Conservation (phyloP, 441 rosid genomes). For the Populus hybrid region DNA sequence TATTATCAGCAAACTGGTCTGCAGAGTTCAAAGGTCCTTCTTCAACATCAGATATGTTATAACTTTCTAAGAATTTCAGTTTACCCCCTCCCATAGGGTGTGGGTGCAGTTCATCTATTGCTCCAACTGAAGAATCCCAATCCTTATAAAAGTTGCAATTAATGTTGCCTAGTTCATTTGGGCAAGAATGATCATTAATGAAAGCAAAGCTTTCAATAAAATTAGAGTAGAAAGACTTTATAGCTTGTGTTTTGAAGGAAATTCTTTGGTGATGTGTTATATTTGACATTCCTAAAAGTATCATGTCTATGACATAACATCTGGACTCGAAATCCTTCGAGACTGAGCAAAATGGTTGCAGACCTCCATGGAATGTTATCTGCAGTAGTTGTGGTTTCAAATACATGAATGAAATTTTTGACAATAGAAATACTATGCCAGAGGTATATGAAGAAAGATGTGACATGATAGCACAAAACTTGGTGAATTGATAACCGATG, state of each 20-base stretch:
- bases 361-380: too few species aligned
- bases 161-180: conserved; percentile 30
- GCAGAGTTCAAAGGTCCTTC: conserved; percentile 30
- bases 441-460: too few species aligned
- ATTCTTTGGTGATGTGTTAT: too few species aligned
- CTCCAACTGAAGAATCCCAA: conserved; percentile 37
- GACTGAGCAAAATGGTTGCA: too few species aligned
- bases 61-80: conserved; percentile 44
- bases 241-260: too few species aligned
- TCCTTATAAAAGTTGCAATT: conserved; percentile 33
- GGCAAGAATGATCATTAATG: conserved; percentile 24
- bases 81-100: conserved; percentile 19
- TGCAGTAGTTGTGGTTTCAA: too few species aligned
- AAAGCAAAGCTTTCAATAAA: conserved; percentile 32
- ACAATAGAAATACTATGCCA: too few species aligned
- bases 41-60: conserved; percentile 36
- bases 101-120: conserved; percentile 22
- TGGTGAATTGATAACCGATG: too few species aligned
- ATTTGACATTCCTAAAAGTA: too few species aligned
- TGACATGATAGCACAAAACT: too few species aligned
- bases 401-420: neutral
- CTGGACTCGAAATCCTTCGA: too few species aligned
- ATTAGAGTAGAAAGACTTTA: conserved; percentile 29
- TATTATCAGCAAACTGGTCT: conserved; percentile 38
- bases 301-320: too few species aligned